Conservation (phyloP, 768 basidiomycete genomes). For the Suillus paluster region DNA sequence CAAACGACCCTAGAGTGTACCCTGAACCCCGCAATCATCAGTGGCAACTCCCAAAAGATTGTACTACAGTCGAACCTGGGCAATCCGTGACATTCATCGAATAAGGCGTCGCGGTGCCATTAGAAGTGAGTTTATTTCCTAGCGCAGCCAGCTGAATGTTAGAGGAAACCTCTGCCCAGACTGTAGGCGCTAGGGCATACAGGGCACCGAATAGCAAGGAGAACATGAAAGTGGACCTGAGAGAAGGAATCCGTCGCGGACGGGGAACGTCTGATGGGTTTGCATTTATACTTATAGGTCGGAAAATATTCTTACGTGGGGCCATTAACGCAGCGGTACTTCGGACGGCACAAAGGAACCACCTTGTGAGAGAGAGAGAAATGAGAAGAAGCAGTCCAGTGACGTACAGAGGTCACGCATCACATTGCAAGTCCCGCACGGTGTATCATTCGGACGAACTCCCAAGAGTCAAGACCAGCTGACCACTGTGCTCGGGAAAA, state of each 20-base stretch:
- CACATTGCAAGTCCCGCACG: background rate
- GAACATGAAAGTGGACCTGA: conserved; percentile 12
- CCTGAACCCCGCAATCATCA: conserved; percentile 39
- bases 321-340: background rate
- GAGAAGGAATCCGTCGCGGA: background rate
- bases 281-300: background rate
- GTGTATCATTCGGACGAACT: background rate
- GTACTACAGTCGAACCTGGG: conserved; percentile 27
- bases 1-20: conserved; percentile 54
- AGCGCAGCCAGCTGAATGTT: too few relatives aligned
- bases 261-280: background rate
- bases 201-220: conserved; percentile 15
- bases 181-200: conserved; percentile 10
- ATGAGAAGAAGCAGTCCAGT: background rate
- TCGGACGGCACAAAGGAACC: background rate
- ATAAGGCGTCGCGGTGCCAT: conserved; percentile 9
- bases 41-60: background rate
- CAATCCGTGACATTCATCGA: conserved; percentile 37
- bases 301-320: background rate
- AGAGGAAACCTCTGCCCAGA: background rate
- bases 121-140: too few relatives aligned
- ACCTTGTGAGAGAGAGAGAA: background rate
- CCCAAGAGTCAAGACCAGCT: background rate
- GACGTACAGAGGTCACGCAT: background rate
- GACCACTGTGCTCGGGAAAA: background rate